Evolutionary conservation across 371 early-diverging fungal species (phyloP), one percentile per base, ranked within the genome.

Genomic region (Actinomortierella wolfii): DNA sequence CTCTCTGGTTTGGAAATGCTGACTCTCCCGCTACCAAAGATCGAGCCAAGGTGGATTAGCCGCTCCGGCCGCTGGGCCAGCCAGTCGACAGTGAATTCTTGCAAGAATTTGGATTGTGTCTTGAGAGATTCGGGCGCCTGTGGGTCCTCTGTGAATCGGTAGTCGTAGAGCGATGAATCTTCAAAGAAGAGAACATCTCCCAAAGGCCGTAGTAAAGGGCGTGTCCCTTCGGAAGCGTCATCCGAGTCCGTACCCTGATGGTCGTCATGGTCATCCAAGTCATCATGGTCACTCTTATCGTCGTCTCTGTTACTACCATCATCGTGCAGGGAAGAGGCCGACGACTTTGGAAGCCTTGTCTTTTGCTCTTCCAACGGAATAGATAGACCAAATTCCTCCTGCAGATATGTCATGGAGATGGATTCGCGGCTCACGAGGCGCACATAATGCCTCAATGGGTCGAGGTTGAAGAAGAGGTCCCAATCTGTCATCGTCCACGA

Each of bases 1-100:
- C 79, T 78, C 43, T 81, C 76, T 11, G 76, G 67, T 3, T 69
- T 76, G 4, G 76, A 71, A 56, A 76, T 73, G 61, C 76, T 77
- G 43, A 85, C 78, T 17, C 86, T 68, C 2, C 83, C 81, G 0
- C 79, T 74, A 9, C 86, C 86, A 67, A 85, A 85, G n/a, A 85
- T 76, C 0, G 83, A 83, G n/a, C 86, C 86, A 42, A 85, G 66
- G 59, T 80, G 80, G 11, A 85, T 57, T 2, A 82, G 53, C 2
- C 76, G 63, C 44, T 85, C 82, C 0, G 76, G 68, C 9, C 81
- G 67, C n/a, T 70, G 59, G 0, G 57, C 65, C 2, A 85, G 66
- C 54, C 79, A 78, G 29, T 76, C 74, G 8, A 85, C 55, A 18
- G 74, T 71, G 25, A 83, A 76, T 41, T 78, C 76, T 20, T 78